Percentiles rank a stretch among this genome's conserved stretches.
Conservation (phyloP, 2,329 filamentous ascomycete genomes). For the Hypoxylon rubiginosum region DNA sequence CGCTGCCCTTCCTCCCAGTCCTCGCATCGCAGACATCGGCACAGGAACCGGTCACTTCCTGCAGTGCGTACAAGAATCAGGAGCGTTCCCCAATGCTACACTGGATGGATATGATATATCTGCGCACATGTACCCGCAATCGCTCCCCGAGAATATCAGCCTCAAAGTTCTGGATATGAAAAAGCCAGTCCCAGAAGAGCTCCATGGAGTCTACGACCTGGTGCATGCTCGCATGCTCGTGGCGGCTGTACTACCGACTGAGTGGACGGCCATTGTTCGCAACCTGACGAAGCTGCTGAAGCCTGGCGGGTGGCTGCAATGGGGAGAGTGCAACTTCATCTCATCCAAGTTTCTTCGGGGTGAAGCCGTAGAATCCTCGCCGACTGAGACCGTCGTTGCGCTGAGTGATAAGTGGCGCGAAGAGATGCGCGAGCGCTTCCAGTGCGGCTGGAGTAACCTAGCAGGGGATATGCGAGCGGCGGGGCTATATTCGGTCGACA, state of each 20-base stretch:
- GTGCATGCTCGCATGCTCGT: conserved; percentile 20
- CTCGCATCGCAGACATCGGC: neutral
- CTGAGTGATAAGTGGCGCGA: conserved; percentile 1
- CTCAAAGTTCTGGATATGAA: conserved; percentile 20
- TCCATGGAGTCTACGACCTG: conserved; percentile 15
- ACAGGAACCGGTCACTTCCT: conserved; percentile 6
- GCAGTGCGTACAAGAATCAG: conserved; percentile 1
- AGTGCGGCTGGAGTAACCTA: conserved; percentile 7
- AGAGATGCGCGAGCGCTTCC: conserved; percentile 3
- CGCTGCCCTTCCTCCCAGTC: neutral
- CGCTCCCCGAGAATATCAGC: conserved; percentile 4
- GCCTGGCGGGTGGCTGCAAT: conserved; percentile 8
- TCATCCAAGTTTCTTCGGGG: conserved; percentile 3
- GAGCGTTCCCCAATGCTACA: conserved; percentile 8
- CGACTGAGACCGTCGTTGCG: conserved; percentile 2
- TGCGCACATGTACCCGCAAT: conserved; percentile 1
- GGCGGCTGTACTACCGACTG: conserved; percentile 9
- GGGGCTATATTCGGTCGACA: conserved; percentile 5
- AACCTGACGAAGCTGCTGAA: conserved; percentile 9
- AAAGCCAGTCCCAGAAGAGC: conserved; percentile 21
- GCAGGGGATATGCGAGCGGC: conserved; percentile 11
- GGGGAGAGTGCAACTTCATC: conserved; percentile 8
- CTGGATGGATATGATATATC: conserved; percentile 5
- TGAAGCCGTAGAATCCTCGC: conserved; percentile 3
- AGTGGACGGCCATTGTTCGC: conserved; percentile 3